Base-by-base conservation (phyloP, 2,329 filamentous ascomycete species). In the Cladosporium sp. region DNA sequence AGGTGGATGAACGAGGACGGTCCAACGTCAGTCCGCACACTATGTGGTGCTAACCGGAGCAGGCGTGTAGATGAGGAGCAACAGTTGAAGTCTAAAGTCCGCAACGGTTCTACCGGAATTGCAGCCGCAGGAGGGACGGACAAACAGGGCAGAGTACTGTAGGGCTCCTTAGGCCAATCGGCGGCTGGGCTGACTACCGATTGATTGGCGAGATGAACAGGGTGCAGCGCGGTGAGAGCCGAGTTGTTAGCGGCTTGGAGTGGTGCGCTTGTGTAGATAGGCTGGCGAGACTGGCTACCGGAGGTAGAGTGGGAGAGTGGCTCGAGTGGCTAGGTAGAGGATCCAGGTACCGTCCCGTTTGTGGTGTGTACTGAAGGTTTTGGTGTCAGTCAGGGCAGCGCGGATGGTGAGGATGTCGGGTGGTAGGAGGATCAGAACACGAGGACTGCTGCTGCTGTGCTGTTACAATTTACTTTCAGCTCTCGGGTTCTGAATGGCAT, bases 51-150 rank as follows among this genome's bases (percentile, higher is more conserved):
- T 27, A 27, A 9, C 9, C 19, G 27, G 16, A 33, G n/a, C 27
- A 43, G 40, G 15, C 40, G 19, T 15, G 42, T 13, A 40, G 20
- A 15, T 45, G 19, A 12, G 13, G 29, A 30, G 18, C 42, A 36
- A 9, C 22, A 27, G 42, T 16, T n/a, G 19, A 35, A 45, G 30
- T 3, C 39, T 16, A n/a, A 42, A 42, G 39, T 8, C 33, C n/a
- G 15, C 12, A 46, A 46, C 43, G 43, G 43, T 46, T 38, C 36
- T 18, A 15, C 43, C 43, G 43, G 43, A 38, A 46, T 46, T 46
- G 43, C 33, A 16, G 42, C 15, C 11, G 43, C 43, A 33, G 22
- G 33, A 46, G 19, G 15, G 43, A 29, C 16, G 40, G 27, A 25
- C 13, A 4, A 32, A 43, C 40, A 30, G 27, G 40, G 29, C 16